Percentiles rank a stretch among this genome's conserved stretches.
phyloP scores from a whole-genome alignment of 1,284 basidiomycete genomes.

The Schizophyllum commune region DNA sequence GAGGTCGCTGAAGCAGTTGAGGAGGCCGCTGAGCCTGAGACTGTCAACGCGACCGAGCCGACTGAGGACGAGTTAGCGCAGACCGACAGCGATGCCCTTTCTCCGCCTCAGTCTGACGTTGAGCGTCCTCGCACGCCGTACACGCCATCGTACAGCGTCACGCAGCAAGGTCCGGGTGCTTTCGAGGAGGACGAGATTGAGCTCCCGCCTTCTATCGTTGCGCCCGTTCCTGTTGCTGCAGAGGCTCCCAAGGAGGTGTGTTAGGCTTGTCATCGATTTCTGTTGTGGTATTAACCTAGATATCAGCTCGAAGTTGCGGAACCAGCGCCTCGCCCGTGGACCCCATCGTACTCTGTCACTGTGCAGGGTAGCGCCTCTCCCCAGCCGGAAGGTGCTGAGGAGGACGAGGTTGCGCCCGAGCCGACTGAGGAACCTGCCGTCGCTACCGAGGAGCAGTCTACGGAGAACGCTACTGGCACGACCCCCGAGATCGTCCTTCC shows the following conservation, averaged over 20 bases:
- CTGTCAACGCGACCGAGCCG: background rate
- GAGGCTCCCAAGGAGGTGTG: background rate
- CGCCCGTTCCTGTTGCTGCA: background rate
- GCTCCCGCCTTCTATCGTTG: background rate
- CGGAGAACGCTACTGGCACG: background rate
- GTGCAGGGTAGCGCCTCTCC: constrained; percentile 12
- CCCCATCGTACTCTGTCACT: constrained; percentile 21
- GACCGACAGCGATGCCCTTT: background rate
- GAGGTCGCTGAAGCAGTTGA: background rate
- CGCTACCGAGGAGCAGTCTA: background rate
- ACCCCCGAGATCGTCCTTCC: background rate
- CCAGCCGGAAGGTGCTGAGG: background rate
- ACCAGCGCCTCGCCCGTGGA: constrained; percentile 12
- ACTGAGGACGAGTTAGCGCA: background rate
- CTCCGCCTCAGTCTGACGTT: background rate
- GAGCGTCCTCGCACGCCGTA: constrained; percentile 30
- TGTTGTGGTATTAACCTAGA: too few relatives aligned
- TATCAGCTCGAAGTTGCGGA: background rate
- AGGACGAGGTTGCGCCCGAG: background rate
- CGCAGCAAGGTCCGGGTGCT: constrained; percentile 22
- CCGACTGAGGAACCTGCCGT: constrained; percentile 2
- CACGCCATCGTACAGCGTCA: constrained; percentile 36
- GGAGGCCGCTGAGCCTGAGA: background rate
- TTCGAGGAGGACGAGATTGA: constrained; percentile 1
- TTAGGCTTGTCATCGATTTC: background rate